phyloP scores from a whole-genome alignment of 2,329 filamentous ascomycete species.

The Hysterium pulicare region DNA sequence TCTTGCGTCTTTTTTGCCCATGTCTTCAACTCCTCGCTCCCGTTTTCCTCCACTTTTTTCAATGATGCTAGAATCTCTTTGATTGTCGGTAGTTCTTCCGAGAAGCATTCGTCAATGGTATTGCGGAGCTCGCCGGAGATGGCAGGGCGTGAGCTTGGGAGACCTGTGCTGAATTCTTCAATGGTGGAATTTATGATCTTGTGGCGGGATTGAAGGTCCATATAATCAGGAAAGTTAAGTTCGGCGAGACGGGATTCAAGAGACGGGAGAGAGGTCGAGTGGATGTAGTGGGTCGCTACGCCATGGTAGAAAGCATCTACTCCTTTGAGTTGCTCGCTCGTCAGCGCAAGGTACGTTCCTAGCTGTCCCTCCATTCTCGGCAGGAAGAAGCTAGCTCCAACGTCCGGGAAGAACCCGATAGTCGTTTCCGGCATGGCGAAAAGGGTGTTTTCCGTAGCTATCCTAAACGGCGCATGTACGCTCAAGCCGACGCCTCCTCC shows the following conservation, averaged over 20 bases:
- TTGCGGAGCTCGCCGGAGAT: slow-evolving; percentile 68
- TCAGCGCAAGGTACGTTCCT: slow-evolving; percentile 90
- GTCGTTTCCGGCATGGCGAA: slow-evolving; percentile 99
- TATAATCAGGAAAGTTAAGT: slow-evolving; percentile 79
- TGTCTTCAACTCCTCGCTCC: slow-evolving; percentile 49
- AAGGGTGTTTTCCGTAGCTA: slow-evolving; percentile 90
- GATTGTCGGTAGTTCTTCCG: slow-evolving; percentile 56
- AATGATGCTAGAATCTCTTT: slow-evolving; percentile 69
- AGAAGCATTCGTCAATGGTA: slow-evolving; percentile 71
- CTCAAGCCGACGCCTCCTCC: slow-evolving; percentile 93
- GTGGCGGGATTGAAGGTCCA: slow-evolving; percentile 60
- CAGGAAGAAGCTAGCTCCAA: slow-evolving; percentile 94
- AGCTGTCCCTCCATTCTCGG: slow-evolving; percentile 81
- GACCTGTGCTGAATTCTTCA: slow-evolving; percentile 82
- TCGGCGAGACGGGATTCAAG: slow-evolving; percentile 85
- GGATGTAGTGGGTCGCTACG: slow-evolving; percentile 91
- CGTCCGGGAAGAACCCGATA: slow-evolving; percentile 98
- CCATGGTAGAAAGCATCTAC: slow-evolving; percentile 87
- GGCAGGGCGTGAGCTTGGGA: slow-evolving; percentile 58
- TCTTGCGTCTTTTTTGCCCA: slow-evolving; percentile 79
- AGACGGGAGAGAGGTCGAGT: slow-evolving; percentile 79
- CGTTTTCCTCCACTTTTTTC: slow-evolving; percentile 42
- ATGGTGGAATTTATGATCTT: slow-evolving; percentile 79
- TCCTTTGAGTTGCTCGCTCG: slow-evolving; percentile 77
- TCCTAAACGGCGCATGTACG: slow-evolving; percentile 91